Base-by-base conservation (phyloP, 2,329 filamentous ascomycete genomes). In the Fusarium keratoplasticum region DNA sequence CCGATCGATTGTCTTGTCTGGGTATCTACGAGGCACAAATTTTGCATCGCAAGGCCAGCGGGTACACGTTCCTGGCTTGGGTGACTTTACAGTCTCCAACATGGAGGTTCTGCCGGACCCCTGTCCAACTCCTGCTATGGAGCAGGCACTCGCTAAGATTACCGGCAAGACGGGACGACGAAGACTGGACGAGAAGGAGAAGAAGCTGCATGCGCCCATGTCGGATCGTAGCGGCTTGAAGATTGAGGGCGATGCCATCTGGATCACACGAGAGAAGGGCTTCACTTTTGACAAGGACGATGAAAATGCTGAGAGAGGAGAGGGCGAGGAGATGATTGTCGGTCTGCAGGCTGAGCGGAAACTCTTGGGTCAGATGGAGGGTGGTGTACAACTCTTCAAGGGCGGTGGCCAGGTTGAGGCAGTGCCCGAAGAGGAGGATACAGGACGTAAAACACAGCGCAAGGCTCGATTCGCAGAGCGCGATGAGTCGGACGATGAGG, bases 181-280 rank as follows among this genome's bases (percentile, higher is more conserved):
- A 79, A 89, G 95, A 66, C 85, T 99, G 16, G 96, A 97, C 35
- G 96, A 99, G 81, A 99, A 98, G 84, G 96, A 99, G 81, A 98
- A 98, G 85, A 91, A 97, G 77, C 86, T 99, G 6, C 97, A 98
- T 83, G 97, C 96, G 4, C 97, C 96, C 36, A 98, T 99, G 96
- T 98, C 95, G 29, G 96, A 99, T 83, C 95, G 98, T 36, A 97
- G 95, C 74, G 96, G 96, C 78, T 90, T 99, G 14, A 92, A 98
- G 80, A 96, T 99, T 61, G 96, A 99, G 76, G 97, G 97, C 70
- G 96, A 99, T 83, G 95, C 96, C 9, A 95, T 99, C 40, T 99
- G 97, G 85, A 98, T 92, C 69, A 92, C 90, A 11, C 85, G 89
- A 66, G 90, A 92, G 61, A 92, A 91, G 76, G 91, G 90, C 0